Evolutionary conservation across 345 rosid genomes (phyloP).

Genomic region (Corymbia maculata): DNA sequence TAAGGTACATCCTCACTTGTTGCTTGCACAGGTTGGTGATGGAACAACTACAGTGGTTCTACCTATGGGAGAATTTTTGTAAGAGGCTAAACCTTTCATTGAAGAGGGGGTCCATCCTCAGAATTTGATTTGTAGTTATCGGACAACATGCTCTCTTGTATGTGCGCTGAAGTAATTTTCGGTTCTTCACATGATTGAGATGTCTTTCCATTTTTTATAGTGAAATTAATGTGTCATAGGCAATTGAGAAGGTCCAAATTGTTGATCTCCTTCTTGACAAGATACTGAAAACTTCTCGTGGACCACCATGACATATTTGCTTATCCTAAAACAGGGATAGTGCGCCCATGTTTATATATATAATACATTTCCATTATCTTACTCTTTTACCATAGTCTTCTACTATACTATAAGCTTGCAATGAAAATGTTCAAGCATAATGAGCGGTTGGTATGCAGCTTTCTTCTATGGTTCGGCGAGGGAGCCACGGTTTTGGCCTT

Average conservation of each 20-base stretch:
- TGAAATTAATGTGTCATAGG: conserved; percentile 21
- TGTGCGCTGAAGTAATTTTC: not conserved
- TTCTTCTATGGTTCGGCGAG: conserved; percentile 2
- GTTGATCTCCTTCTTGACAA: not conserved
- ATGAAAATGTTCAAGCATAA: not conserved
- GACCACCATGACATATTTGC: not conserved
- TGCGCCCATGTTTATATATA: not conserved
- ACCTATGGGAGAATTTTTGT: conserved; percentile 85
- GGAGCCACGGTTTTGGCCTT: conserved; percentile 9
- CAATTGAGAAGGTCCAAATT: conserved; percentile 75
- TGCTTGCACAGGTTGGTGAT: conserved; percentile 66
- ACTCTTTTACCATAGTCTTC: not conserved
- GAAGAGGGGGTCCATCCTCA: conserved; percentile 98
- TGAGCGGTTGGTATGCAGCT: not conserved
- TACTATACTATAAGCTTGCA: not conserved
- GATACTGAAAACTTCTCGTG: not conserved
- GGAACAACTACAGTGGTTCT: conserved; percentile 98
- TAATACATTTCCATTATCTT: not conserved
- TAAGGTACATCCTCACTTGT: not conserved
- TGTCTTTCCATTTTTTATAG: not conserved
- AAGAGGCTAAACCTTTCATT: conserved; percentile 93
- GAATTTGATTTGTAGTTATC: conserved; percentile 81
- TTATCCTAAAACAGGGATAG: not conserved
- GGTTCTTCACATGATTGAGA: not conserved
- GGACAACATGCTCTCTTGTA: conserved; percentile 71